Evolutionary conservation across 2,329 filamentous ascomycete species (phyloP).

Genomic region (Penicillium frequentans): DNA sequence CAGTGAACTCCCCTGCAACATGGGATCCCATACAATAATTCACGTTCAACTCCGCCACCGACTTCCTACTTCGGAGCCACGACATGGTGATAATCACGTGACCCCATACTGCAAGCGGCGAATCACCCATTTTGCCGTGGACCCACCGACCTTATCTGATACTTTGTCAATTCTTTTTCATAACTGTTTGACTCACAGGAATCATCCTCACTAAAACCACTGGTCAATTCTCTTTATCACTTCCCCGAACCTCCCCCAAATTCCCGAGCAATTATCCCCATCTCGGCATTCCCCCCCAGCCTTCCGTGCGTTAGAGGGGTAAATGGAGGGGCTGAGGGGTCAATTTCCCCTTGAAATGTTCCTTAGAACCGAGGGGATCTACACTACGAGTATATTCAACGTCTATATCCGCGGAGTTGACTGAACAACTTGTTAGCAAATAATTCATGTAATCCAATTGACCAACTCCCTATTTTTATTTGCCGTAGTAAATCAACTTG

Average conservation of each 20-base stretch:
- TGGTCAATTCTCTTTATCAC: constrained; percentile 3
- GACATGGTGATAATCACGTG: constrained; percentile 15
- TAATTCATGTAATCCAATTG: neutral
- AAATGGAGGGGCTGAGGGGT: constrained; percentile 1
- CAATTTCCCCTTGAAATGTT: neutral
- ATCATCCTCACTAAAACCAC: neutral
- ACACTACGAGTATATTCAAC: neutral
- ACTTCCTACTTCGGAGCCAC: constrained; percentile 9
- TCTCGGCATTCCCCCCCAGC: constrained; percentile 2
- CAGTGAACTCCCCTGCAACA: neutral
- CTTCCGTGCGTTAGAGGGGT: neutral
- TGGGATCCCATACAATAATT: neutral
- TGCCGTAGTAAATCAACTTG: neutral
- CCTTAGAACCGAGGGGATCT: neutral
- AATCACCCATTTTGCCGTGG: neutral
- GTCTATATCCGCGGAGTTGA: neutral
- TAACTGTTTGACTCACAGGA: constrained; percentile 19
- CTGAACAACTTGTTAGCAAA: neutral
- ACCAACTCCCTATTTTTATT: neutral
- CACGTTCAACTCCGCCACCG: constrained; percentile 13
- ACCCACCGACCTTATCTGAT: constrained; percentile 19
- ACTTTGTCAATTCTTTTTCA: constrained; percentile 12
- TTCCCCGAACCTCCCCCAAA: neutral
- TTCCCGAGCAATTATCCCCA: neutral
- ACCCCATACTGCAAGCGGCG: constrained; percentile 6